Evolutionary conservation across 1,139 yeast species (phyloP).

Genomic region (Diutina pseudorugosa): DNA sequence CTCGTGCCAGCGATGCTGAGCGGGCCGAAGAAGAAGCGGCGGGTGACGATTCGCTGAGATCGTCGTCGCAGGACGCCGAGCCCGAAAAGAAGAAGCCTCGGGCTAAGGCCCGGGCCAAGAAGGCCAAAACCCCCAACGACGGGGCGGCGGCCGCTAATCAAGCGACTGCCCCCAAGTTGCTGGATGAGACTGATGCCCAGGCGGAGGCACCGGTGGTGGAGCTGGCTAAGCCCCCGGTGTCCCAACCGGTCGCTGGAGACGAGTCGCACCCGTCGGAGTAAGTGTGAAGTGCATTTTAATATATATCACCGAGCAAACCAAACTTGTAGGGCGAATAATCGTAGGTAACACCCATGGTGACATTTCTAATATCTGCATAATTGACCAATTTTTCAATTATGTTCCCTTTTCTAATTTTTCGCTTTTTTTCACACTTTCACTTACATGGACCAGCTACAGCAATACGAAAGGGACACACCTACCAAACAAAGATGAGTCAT

Average conservation of each 20-base stretch:
- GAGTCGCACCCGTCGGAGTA: not conserved
- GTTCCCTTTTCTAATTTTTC: not conserved
- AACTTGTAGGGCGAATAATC: no score
- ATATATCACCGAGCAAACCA: not conserved
- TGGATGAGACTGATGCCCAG: not conserved
- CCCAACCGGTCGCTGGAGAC: not conserved
- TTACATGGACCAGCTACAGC: no score
- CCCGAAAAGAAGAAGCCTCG: not conserved
- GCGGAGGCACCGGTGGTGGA: not conserved
- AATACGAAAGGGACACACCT: no score
- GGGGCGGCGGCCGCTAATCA: not conserved
- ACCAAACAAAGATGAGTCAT: not conserved
- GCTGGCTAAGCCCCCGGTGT: not conserved
- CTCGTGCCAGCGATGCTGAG: conserved; percentile 16
- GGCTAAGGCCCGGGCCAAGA: not conserved
- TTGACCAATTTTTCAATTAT: not conserved
- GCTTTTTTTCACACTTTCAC: not conserved
- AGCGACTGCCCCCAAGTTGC: not conserved
- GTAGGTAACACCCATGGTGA: no score
- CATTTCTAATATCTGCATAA: no score
- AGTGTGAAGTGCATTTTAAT: not conserved
- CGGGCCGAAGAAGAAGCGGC: conserved; percentile 5
- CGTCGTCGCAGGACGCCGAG: not conserved
- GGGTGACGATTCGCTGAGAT: not conserved
- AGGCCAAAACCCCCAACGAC: not conserved